Conservation (phyloP, 2,329 filamentous ascomycete species). For the Ceratocystis eucalypticola region DNA sequence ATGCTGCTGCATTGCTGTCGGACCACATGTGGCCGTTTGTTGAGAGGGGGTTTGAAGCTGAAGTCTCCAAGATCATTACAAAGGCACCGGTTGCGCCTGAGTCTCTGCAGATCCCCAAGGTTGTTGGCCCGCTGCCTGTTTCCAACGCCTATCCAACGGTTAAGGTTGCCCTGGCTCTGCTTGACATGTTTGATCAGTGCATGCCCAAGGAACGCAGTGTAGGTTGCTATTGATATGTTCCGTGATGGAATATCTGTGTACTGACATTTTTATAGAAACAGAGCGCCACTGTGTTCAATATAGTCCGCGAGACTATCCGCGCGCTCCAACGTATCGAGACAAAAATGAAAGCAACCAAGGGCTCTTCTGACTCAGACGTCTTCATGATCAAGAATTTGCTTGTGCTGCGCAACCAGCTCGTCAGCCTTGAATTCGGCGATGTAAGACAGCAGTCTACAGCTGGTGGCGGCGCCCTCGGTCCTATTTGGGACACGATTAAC, state of each 20-base stretch:
- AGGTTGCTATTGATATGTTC: constrained; percentile 25
- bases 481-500: constrained; percentile 51
- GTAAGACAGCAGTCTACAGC: constrained; percentile 36
- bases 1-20: constrained; percentile 41
- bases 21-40: constrained; percentile 46
- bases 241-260: constrained; percentile 4
- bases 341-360: constrained; percentile 49
- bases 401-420: constrained; percentile 86
- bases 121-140: constrained; percentile 36
- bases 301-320: constrained; percentile 79
- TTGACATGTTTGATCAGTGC: constrained; percentile 49
- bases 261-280: constrained; percentile 30
- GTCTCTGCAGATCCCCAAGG: constrained; percentile 38
- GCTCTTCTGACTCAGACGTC: constrained; percentile 60
- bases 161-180: constrained; percentile 43
- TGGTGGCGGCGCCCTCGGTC: constrained; percentile 37
- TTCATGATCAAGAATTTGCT: constrained; percentile 93
- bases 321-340: constrained; percentile 67
- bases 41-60: constrained; percentile 40
- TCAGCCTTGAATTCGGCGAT: constrained; percentile 84
- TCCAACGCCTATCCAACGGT: constrained; percentile 47
- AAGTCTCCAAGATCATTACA: constrained; percentile 42
- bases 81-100: constrained; percentile 35
- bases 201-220: constrained; percentile 52
- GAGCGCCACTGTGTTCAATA: constrained; percentile 47